Base-by-base conservation (phyloP, 805 yeast genomes). In the Blastobotrys peoriensis region DNA sequence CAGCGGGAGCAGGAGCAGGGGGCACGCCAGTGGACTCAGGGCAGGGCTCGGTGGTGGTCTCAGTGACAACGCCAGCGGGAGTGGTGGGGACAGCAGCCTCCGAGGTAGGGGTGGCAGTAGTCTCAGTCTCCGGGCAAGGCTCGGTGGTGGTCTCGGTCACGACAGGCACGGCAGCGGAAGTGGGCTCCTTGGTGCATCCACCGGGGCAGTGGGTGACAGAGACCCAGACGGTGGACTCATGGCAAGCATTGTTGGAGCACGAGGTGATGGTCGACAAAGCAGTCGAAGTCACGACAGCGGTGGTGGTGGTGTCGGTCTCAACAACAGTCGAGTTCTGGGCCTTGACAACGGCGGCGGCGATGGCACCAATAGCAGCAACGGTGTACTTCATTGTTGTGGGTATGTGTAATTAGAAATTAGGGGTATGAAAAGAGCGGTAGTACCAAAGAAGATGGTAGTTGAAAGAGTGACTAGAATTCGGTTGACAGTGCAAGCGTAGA, bases 311-410 rank as follows among this genome's bases (percentile, higher is more conserved):
- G 36, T 20, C 37, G 5, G 21, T 20, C 45, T 16, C 46, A 21
- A 23, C 22, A 18, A 19, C 48, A 17, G 48, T 38, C 13, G 30
- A 25, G 30, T 25, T 25, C 30, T 25, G 30, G 27, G 45, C 15
- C 22, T 39, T 19, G 33, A 38, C 43, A 23, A 48, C 28, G 22
- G 35, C 36, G 33, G 51, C 50, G 36, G 47, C 33, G 21, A 44
- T 52, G 25, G 47, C 43, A 16, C 42, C 18, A 39, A 41, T 17
- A 25, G 40, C 40, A 30, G 40, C 43, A 38, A 43, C 9, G 20
- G 49, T n/a, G 47, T 33, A 35, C 38, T 51, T 33, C 54, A 51
- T 51, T 47, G 37, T 47, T 27, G 16, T 25, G 15, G 17, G 34
- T 42, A 36, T 22, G 40, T 25, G 30, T 25, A 25, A 25, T 25